phyloP scores from a whole-genome alignment of 208 protist genomes.

The Trichomonas vaginalis region DNA sequence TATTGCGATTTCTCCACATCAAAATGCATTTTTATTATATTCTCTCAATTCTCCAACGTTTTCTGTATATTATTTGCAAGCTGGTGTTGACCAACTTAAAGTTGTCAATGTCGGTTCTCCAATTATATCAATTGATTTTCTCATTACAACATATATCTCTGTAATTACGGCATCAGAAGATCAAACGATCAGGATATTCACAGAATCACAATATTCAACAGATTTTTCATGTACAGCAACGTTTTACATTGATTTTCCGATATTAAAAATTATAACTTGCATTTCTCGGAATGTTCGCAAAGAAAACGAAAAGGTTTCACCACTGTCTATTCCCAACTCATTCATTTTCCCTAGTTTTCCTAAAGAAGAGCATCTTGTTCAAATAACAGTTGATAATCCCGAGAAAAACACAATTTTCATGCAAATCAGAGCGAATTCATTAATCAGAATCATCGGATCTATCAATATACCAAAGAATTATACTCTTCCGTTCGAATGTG shows the following conservation, averaged over 20 bases:
- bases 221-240: not conserved
- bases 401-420: not conserved
- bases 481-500: not conserved
- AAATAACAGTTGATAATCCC: not conserved
- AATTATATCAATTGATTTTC: not conserved
- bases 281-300: not conserved
- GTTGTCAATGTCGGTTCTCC: not conserved
- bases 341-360: not conserved
- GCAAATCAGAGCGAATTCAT: not conserved
- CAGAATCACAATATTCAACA: not conserved
- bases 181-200: not conserved
- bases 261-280: not conserved
- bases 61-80: not conserved
- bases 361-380: not conserved
- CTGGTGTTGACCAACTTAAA: not conserved
- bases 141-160: not conserved
- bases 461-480: not conserved
- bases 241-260: not conserved
- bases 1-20: not conserved
- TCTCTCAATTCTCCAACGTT: not conserved
- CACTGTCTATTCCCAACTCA: not conserved
- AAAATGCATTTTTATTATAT: not conserved
- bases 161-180: not conserved
- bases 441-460: not conserved
- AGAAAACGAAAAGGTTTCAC: not conserved